phyloP scores from a whole-genome alignment of 306 rosid genomes.

The Trichosanthes cucumerina region DNA sequence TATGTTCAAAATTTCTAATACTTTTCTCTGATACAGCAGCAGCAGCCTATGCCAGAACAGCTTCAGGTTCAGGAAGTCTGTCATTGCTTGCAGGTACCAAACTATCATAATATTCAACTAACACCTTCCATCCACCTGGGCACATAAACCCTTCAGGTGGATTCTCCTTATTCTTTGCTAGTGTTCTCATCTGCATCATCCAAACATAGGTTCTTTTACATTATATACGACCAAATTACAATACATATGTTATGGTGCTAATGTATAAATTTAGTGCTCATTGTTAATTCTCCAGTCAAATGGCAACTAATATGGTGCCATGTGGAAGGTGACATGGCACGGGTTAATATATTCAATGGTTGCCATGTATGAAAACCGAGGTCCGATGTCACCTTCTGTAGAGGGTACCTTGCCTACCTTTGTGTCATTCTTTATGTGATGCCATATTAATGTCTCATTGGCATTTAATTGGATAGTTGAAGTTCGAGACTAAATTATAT shows the following conservation, averaged over 20 bases:
- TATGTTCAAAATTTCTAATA: background rate
- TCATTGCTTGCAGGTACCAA: conserved; percentile 34
- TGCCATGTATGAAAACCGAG: background rate
- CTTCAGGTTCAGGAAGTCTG: conserved; percentile 63
- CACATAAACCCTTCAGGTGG: conserved; percentile 99
- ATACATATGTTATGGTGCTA: background rate
- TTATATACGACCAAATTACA: background rate
- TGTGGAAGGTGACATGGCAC: background rate
- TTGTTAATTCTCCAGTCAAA: background rate
- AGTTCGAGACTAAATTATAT: background rate
- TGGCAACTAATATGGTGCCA: background rate
- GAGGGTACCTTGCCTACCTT: too few species aligned
- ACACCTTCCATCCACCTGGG: conserved; percentile 93
- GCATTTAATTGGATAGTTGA: background rate
- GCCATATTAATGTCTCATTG: background rate
- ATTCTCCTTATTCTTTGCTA: conserved; percentile 82
- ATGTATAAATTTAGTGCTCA: background rate
- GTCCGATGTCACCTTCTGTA: background rate
- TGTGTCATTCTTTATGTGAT: too few species aligned
- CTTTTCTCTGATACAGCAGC: conserved; percentile 10
- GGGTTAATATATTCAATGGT: background rate
- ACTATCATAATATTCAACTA: conserved; percentile 91
- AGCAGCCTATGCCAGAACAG: conserved; percentile 42
- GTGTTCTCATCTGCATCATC: conserved; percentile 68
- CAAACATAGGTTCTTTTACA: background rate